A percentile compares a stretch with the other conserved stretches of the same genome.
These are phyloP conservation scores for Saturnispora saitoi DNA, from an alignment of 805 yeast species.

Conservation along the genomic window DNA sequence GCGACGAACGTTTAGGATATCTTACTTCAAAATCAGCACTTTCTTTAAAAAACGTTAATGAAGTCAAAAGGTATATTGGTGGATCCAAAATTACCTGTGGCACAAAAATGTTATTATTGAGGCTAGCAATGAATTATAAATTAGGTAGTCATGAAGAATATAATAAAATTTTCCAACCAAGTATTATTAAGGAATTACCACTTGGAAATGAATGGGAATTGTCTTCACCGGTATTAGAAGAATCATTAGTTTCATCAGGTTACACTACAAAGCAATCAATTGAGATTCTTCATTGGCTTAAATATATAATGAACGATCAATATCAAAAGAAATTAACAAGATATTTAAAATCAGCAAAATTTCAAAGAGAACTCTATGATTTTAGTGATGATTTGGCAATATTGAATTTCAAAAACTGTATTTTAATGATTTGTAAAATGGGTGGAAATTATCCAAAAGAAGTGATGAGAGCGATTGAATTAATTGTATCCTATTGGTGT, in stretches of 20 bases:
- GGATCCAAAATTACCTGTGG: conserved; percentile 22
- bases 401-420: conserved; percentile 15
- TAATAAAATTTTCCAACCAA: background rate
- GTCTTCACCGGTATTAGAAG: background rate
- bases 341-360: conserved; percentile 13
- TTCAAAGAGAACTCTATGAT: conserved; percentile 16
- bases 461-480: conserved; percentile 15
- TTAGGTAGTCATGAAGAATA: background rate
- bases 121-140: conserved; percentile 13
- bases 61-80: conserved; percentile 28
- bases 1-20: conserved; percentile 27
- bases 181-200: background rate
- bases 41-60: conserved; percentile 26
- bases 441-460: background rate
- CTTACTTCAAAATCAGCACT: conserved; percentile 22
- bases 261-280: conserved; percentile 5
- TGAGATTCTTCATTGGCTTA: conserved; percentile 19
- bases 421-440: conserved; percentile 13
- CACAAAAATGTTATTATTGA: conserved; percentile 16
- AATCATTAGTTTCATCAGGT: background rate
- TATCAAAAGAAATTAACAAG: conserved; percentile 21
- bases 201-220: background rate
- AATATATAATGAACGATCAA: conserved; percentile 17
- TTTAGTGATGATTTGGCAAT: conserved; percentile 23
- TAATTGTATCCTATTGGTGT: conserved; percentile 22